phyloP scores from a whole-genome alignment of 495 filamentous ascomycete genomes.

The Neurospora africana region DNA sequence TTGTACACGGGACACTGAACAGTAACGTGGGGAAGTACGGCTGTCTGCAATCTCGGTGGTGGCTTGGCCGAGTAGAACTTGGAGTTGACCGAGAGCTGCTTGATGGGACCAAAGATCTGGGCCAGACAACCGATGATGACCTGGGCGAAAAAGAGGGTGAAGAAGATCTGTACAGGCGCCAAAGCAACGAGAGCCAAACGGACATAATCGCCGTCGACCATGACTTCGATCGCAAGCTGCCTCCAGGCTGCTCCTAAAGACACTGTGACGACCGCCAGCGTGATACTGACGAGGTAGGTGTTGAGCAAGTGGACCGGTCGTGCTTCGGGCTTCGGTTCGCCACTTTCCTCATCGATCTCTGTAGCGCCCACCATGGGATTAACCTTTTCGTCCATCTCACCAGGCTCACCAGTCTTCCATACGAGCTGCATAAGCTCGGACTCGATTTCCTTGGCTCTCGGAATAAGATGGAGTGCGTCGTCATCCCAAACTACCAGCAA shows the following conservation, averaged over 20 bases:
- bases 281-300: slow-evolving; percentile 52
- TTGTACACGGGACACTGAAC: slow-evolving; percentile 68
- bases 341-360: slow-evolving; percentile 63
- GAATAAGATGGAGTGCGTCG: slow-evolving; percentile 56
- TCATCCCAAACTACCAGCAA: slow-evolving; percentile 70
- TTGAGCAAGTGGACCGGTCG: slow-evolving; percentile 58
- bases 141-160: slow-evolving; percentile 67
- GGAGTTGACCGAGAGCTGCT: slow-evolving; percentile 61
- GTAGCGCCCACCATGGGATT: slow-evolving; percentile 27
- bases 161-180: slow-evolving; percentile 65
- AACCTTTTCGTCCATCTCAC: slow-evolving; percentile 41
- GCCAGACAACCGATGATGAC: slow-evolving; percentile 65
- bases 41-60: slow-evolving; percentile 44
- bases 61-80: slow-evolving; percentile 65
- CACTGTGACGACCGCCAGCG: slow-evolving; percentile 49
- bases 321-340: slow-evolving; percentile 50
- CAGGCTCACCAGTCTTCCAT: slow-evolving; percentile 46
- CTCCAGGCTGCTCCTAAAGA: slow-evolving; percentile 58
- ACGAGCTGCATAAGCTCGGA: slow-evolving; percentile 64
- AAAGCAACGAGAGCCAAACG: slow-evolving; percentile 53
- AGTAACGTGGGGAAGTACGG: slow-evolving; percentile 54
- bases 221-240: slow-evolving; percentile 54
- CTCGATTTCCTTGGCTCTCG: slow-evolving; percentile 57
- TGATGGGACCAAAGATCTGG: slow-evolving; percentile 63
- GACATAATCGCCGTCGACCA: slow-evolving; percentile 49